A percentile compares a stretch with the other conserved stretches of the same genome.
Evolutionary conservation across 169 alveolate species (phyloP).

Genomic region (Plasmodium gonderi): DNA sequence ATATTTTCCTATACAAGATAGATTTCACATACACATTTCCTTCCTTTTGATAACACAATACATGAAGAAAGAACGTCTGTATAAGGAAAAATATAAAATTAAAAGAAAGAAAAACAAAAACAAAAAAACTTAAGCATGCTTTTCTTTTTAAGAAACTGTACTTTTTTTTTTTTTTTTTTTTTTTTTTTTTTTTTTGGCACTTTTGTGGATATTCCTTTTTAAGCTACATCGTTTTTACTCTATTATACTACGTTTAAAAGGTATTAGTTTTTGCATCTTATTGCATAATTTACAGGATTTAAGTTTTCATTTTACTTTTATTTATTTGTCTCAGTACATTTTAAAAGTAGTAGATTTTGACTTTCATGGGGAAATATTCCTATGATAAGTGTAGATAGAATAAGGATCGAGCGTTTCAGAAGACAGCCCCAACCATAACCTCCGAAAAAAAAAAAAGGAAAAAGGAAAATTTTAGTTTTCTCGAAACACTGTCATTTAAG

Average conservation of each 20-base stretch:
- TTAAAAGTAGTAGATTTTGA: neutral
- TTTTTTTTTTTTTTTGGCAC: neutral
- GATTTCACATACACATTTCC: neutral
- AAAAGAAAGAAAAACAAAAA: too few species aligned
- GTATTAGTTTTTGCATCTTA: neutral
- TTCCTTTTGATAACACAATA: neutral
- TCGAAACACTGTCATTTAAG: neutral
- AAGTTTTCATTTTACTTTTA: neutral
- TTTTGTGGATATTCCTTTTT: too few species aligned
- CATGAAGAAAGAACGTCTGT: neutral
- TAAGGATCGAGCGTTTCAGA: neutral
- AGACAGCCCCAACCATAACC: neutral
- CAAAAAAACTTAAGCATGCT: too few species aligned
- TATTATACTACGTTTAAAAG: neutral
- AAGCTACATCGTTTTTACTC: neutral
- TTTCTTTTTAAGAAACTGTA: neutral
- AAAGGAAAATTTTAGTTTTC: neutral
- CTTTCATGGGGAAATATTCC: neutral
- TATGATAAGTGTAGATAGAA: neutral
- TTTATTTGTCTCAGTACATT: neutral
- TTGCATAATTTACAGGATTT: neutral
- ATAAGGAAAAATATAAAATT: neutral
- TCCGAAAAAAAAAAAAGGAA: too few species aligned
- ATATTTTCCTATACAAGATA: neutral
- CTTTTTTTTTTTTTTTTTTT: neutral